These are phyloP conservation scores for Suillus subluteus DNA, from an alignment of 768 basidiomycete genomes.

Conservation along the genomic window DNA sequence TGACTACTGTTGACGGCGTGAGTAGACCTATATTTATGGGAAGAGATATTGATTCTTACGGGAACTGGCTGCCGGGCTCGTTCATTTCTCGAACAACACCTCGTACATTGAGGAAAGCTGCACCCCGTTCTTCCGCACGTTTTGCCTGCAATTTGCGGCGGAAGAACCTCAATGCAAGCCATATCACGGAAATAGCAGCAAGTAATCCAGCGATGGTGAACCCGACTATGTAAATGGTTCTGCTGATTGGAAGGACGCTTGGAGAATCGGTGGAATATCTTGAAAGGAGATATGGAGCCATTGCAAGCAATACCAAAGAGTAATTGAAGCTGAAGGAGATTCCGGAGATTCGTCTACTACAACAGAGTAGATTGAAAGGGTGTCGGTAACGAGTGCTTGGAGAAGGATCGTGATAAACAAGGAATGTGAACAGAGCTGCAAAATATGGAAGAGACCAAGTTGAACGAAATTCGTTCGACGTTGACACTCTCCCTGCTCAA, in stretches of 20 bases:
- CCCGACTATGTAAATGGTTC: constrained; percentile 50
- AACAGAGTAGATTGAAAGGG: constrained; percentile 20
- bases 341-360: background rate
- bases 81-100: constrained; percentile 14
- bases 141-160: constrained; percentile 44
- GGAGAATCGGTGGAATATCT: constrained; percentile 15
- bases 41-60: constrained; percentile 16
- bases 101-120: constrained; percentile 42
- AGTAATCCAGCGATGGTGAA: constrained; percentile 51
- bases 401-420: constrained; percentile 6
- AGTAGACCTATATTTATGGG: background rate
- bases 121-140: constrained; percentile 40
- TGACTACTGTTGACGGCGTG: constrained; percentile 45
- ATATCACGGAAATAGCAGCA: constrained; percentile 41
- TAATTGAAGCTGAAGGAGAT: background rate
- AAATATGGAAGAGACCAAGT: constrained; percentile 1
- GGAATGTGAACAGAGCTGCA: constrained; percentile 8
- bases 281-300: constrained; percentile 22
- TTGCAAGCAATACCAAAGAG: constrained; percentile 15
- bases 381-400: background rate
- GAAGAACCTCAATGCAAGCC: constrained; percentile 46
- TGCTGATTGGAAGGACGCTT: constrained; percentile 16
- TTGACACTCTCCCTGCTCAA: background rate
- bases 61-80: constrained; percentile 8
- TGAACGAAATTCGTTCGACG: background rate